These are phyloP conservation scores for Ogataea dorogensis DNA, from an alignment of 805 yeast genomes.

Conservation along the genomic window DNA sequence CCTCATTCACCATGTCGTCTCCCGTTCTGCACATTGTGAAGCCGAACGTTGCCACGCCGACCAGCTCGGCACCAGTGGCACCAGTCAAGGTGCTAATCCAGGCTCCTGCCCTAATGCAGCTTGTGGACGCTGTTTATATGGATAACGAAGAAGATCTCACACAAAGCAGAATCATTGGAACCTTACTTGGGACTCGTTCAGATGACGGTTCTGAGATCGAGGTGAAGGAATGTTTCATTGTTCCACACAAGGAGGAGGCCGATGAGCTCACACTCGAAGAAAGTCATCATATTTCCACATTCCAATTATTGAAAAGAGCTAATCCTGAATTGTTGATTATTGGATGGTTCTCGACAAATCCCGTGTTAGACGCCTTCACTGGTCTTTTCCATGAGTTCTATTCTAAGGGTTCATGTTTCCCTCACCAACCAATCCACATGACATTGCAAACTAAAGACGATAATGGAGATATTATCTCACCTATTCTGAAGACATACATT, in stretches of 20 bases:
- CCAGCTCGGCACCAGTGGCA: slow-evolving; percentile 30
- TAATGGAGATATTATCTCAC: slow-evolving; percentile 47
- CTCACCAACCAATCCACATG: slow-evolving; percentile 76
- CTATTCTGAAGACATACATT: slow-evolving; percentile 64
- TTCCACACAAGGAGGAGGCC: slow-evolving; percentile 73
- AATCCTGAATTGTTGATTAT: slow-evolving; percentile 75
- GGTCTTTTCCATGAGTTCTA: slow-evolving; percentile 81
- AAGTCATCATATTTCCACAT: slow-evolving; percentile 68
- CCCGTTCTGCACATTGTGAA: slow-evolving; percentile 40
- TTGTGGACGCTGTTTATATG: slow-evolving; percentile 68
- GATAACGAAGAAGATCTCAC: slow-evolving; percentile 39
- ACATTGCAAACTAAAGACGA: slow-evolving; percentile 62
- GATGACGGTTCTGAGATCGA: slow-evolving; percentile 80
- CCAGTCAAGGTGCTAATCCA: slow-evolving; percentile 58
- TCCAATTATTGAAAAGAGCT: slow-evolving; percentile 68
- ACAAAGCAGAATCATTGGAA: slow-evolving; percentile 71
- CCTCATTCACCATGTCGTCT: slow-evolving; percentile 20
- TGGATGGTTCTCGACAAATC: slow-evolving; percentile 77
- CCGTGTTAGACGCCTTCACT: slow-evolving; percentile 64
- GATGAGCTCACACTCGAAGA: slow-evolving; percentile 78
- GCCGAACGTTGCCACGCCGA: slow-evolving; percentile 45
- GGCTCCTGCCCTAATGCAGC: slow-evolving; percentile 70
- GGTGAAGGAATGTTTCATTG: slow-evolving; percentile 72
- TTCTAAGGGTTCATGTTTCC: slow-evolving; percentile 67
- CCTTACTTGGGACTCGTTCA: slow-evolving; percentile 75